phyloP scores from a whole-genome alignment of 1,284 basidiomycete species.

The Puccinia coronata region DNA sequence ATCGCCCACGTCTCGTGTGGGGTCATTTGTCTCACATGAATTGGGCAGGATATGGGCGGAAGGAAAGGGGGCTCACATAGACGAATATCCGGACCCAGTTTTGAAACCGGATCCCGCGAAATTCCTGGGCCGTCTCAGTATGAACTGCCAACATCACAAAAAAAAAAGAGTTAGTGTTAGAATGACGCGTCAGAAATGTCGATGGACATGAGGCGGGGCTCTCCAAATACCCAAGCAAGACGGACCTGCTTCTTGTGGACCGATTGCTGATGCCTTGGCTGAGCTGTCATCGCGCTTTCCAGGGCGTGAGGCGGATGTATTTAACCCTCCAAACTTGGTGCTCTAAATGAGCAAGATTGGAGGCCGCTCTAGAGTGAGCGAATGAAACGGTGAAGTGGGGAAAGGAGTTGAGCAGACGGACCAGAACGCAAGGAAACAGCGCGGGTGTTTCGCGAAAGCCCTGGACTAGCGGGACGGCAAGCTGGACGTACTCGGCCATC shows the following conservation, averaged over 20 bases:
- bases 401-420: constrained; percentile 59
- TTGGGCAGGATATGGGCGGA: neutral
- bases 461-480: constrained; percentile 82
- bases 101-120: constrained; percentile 79
- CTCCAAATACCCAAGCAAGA: neutral
- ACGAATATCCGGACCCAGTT: constrained; percentile 83
- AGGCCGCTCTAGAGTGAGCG: neutral
- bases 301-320: neutral
- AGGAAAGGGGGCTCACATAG: constrained; percentile 65
- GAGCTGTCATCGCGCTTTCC: constrained; percentile 22
- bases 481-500: constrained; percentile 70
- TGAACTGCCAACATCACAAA: constrained; percentile 9
- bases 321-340: constrained; percentile 37
- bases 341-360: constrained; percentile 12
- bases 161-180: too few species aligned
- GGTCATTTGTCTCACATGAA: neutral
- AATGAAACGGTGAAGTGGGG: neutral
- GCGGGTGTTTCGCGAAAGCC: constrained; percentile 81
- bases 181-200: constrained; percentile 64
- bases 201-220: constrained; percentile 60
- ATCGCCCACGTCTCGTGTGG: too few species aligned
- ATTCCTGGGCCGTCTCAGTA: constrained; percentile 59
- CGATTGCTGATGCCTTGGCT: neutral
- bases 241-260: constrained; percentile 22
- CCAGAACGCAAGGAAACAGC: constrained; percentile 75